Evolutionary conservation across 2,329 filamentous ascomycete species (phyloP).

Genomic region (Cladosporium sp.): DNA sequence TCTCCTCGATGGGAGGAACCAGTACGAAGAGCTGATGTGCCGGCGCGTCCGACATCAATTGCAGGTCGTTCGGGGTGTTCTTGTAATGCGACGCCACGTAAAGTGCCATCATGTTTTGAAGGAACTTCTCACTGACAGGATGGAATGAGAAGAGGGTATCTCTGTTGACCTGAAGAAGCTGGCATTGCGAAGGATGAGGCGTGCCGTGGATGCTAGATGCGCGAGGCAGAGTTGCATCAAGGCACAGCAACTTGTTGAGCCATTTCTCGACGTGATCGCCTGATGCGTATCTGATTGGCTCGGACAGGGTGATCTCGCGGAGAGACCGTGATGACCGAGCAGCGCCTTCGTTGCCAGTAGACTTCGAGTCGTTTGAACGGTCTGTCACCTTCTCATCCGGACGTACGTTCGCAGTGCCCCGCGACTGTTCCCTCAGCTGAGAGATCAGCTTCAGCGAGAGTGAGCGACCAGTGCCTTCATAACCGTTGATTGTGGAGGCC

Average conservation of each 20-base stretch:
- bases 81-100: constrained; percentile 98
- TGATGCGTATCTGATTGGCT: constrained; percentile 89
- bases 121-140: constrained; percentile 89
- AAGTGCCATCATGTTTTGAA: constrained; percentile 96
- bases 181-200: constrained; percentile 84
- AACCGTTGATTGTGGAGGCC: constrained; percentile 98
- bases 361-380: constrained; percentile 66
- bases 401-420: constrained; percentile 53
- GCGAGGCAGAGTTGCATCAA: constrained; percentile 83
- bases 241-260: constrained; percentile 88
- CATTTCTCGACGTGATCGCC: constrained; percentile 92
- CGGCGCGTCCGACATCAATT: constrained; percentile 95
- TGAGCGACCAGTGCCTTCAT: constrained; percentile 92
- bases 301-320: constrained; percentile 84
- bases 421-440: constrained; percentile 88
- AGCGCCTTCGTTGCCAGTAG: constrained; percentile 56
- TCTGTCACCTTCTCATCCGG: constrained; percentile 63
- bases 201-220: constrained; percentile 71
- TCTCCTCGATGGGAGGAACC: constrained; percentile 75
- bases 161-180: constrained; percentile 88
- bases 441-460: constrained; percentile 95
- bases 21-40: constrained; percentile 95
- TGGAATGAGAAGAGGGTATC: constrained; percentile 98
- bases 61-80: constrained; percentile 95
- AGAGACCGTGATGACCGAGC: constrained; percentile 67